These are phyloP conservation scores for Trichoderma virens DNA, from an alignment of 495 filamentous ascomycete species.

Conservation along the genomic window DNA sequence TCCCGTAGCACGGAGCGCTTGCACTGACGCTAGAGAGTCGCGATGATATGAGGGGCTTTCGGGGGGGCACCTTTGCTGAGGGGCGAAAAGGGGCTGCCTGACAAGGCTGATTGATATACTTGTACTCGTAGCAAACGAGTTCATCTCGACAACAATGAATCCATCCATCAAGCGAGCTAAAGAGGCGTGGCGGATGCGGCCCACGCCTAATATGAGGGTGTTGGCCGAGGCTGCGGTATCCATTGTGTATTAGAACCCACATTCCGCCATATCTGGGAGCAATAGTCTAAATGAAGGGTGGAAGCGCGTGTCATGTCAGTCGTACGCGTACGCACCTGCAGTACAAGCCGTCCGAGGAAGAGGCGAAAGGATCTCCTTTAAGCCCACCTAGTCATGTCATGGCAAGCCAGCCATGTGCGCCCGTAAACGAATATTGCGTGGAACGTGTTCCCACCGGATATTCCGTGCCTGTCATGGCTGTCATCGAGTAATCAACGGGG, in stretches of 20 bases:
- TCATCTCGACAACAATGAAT: neutral
- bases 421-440: neutral
- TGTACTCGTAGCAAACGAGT: neutral
- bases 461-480: too few species aligned
- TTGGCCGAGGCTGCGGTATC: neutral
- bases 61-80: conserved; percentile 2
- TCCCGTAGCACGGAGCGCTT: too few species aligned
- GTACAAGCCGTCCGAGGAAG: neutral
- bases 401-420: neutral
- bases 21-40: neutral
- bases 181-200: neutral
- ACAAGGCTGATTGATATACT: conserved; percentile 7
- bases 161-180: neutral
- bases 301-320: neutral
- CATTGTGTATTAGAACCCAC: neutral
- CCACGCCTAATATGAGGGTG: neutral
- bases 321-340: neutral
- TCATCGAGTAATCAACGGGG: too few species aligned
- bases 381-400: neutral
- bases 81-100: conserved; percentile 5
- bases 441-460: neutral
- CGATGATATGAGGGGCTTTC: neutral
- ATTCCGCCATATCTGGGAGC: neutral
- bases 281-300: neutral
- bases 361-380: neutral